Evolutionary conservation across 2,329 filamentous ascomycete genomes (phyloP).

Genomic region (Cladophialophora psammophila): DNA sequence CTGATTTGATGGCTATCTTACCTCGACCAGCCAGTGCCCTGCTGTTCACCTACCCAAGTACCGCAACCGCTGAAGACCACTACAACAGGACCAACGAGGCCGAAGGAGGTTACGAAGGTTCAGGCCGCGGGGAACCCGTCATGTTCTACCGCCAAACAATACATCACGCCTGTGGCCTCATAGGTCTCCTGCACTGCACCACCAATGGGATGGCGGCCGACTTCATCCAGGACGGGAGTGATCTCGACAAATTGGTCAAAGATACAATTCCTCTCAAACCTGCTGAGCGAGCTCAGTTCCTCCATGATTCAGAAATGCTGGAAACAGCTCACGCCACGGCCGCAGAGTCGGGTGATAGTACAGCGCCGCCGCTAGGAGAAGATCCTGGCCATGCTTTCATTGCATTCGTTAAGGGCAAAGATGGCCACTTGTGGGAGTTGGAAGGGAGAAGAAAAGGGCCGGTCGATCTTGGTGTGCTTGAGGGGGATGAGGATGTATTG

Average conservation of each 20-base stretch:
- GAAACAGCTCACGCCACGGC: constrained; percentile 40
- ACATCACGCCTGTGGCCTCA: constrained; percentile 65
- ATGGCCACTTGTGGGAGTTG: constrained; percentile 47
- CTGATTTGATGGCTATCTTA: constrained; percentile 57
- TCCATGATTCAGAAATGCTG: constrained; percentile 55
- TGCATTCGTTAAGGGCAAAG: constrained; percentile 46
- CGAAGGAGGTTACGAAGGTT: constrained; percentile 56
- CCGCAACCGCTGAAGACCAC: constrained; percentile 41
- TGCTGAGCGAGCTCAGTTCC: constrained; percentile 56
- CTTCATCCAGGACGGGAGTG: constrained; percentile 53
- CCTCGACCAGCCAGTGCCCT: constrained; percentile 63
- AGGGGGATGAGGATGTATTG: constrained; percentile 44
- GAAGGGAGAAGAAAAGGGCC: constrained; percentile 46
- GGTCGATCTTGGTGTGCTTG: constrained; percentile 42
- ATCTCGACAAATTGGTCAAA: constrained; percentile 55
- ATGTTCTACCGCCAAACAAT: constrained; percentile 68
- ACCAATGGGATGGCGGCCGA: constrained; percentile 57
- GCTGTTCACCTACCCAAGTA: constrained; percentile 59
- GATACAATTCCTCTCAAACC: constrained; percentile 55
- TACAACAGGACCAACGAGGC: constrained; percentile 52
- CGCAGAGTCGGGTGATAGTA: constrained; percentile 40
- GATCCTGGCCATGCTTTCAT: constrained; percentile 43
- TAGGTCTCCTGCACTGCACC: constrained; percentile 63
- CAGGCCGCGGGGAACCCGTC: constrained; percentile 59
- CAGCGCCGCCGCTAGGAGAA: constrained; percentile 38